phyloP scores from a whole-genome alignment of 1,284 basidiomycete species.

The Austroboletus novae-zelandiae region DNA sequence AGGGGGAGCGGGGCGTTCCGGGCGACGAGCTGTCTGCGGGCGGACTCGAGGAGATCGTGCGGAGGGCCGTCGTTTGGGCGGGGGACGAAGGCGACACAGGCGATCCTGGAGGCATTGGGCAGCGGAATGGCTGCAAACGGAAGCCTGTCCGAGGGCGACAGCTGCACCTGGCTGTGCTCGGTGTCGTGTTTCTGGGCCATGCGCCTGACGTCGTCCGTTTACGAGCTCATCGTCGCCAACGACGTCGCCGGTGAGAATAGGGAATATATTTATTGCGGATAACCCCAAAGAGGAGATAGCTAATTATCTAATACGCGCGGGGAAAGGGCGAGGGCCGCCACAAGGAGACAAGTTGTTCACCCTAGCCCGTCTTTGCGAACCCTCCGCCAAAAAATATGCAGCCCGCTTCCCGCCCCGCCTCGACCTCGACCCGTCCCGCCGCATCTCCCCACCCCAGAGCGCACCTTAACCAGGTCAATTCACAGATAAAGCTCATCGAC shows the following conservation, averaged over 20 bases:
- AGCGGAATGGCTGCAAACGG: conserved; percentile 40
- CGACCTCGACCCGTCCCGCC: conserved; percentile 55
- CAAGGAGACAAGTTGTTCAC: conserved; percentile 1
- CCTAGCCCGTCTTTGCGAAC: conserved; percentile 18
- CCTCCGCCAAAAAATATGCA: conserved; percentile 35
- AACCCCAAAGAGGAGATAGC: conserved; percentile 17
- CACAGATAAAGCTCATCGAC: conserved; percentile 76
- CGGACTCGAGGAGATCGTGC: conserved; percentile 52
- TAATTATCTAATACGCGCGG: conserved; percentile 27
- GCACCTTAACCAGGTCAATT: conserved; percentile 56
- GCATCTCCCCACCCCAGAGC: conserved; percentile 54
- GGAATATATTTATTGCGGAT: conserved; percentile 9
- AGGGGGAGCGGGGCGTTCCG: conserved; percentile 37
- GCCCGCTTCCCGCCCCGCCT: conserved; percentile 51
- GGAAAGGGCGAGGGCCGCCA: conserved; percentile 2
- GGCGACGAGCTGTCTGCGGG: conserved; percentile 47
- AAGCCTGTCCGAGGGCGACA: conserved; percentile 34
- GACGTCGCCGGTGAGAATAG: conserved; percentile 12
- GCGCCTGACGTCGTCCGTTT: conserved; percentile 11
- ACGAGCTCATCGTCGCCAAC: conserved; percentile 30
- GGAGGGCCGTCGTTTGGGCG: conserved; percentile 22
- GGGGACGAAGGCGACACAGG: conserved; percentile 48
- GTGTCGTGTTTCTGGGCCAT: conserved; percentile 33
- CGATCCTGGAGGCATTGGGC: conserved; percentile 37
- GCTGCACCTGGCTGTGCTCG: conserved; percentile 11